These are phyloP conservation scores for Dioscorea cayenensis DNA, from an alignment of 116 monocot genomes.

Conservation along the genomic window DNA sequence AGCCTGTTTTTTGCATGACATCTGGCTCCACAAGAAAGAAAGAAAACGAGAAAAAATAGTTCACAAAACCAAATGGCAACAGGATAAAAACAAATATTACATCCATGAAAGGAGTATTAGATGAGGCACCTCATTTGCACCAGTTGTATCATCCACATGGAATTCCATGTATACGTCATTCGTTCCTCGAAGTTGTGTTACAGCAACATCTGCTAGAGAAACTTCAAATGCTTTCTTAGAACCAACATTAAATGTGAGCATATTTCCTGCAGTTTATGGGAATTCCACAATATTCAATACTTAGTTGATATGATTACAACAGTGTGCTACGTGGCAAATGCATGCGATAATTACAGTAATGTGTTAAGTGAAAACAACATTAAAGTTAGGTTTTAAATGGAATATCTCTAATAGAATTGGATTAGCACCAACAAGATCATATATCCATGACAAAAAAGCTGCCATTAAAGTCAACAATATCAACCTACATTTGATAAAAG, in stretches of 20 bases:
- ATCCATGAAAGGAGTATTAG: no score
- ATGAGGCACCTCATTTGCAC: conserved; percentile 79
- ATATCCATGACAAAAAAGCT: conserved; percentile 87
- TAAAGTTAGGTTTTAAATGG: no score
- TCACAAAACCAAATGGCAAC: neutral
- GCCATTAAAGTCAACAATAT: conserved; percentile 99
- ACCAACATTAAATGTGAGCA: conserved; percentile 85
- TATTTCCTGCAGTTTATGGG: conserved; percentile 51
- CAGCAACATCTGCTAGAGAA: conserved; percentile 92
- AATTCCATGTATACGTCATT: conserved; percentile 94
- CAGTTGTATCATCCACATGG: conserved; percentile 98
- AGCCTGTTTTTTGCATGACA: no score
- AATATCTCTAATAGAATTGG: conserved; percentile 97
- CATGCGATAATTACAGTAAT: no score
- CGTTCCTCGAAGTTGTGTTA: conserved; percentile 92
- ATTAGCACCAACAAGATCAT: conserved; percentile 93
- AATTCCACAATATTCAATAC: no score
- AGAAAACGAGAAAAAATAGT: no score
- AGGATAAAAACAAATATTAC: neutral
- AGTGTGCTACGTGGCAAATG: no score
- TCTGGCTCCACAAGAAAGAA: no score
- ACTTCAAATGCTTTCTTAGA: conserved; percentile 97
- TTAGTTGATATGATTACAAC: no score
- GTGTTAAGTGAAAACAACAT: neutral
- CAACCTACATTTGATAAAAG: conserved; percentile 56